phyloP scores from a whole-genome alignment of 306 rosid species.

The Fragaria ananassa region DNA sequence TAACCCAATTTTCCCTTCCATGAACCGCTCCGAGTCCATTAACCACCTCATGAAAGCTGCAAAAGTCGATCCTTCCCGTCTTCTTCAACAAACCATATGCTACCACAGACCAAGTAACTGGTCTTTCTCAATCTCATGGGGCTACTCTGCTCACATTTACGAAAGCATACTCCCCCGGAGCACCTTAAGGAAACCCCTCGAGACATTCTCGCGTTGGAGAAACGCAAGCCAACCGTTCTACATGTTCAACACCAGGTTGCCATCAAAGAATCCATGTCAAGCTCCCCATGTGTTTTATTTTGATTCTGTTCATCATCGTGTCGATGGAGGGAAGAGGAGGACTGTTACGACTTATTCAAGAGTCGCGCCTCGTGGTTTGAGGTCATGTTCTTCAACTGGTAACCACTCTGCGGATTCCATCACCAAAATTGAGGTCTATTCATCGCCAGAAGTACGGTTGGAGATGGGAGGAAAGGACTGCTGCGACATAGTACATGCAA shows the following conservation, averaged over 20 bases:
- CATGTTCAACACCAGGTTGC: conserved; percentile 47
- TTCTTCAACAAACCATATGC: conserved; percentile 53
- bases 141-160: conserved; percentile 47
- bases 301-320: conserved; percentile 16
- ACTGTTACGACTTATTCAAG: conserved; percentile 28
- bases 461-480: conserved; percentile 48
- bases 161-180: conserved; percentile 36
- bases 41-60: conserved; percentile 37
- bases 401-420: conserved; percentile 44
- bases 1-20: conserved; percentile 49
- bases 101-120: conserved; percentile 42
- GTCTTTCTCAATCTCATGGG: conserved; percentile 53
- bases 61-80: conserved; percentile 33
- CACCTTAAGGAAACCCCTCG: conserved; percentile 37
- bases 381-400: conserved; percentile 30
- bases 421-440: conserved; percentile 33
- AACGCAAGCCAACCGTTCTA: conserved; percentile 26
- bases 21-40: conserved; percentile 38
- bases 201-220: conserved; percentile 40
- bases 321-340: neutral
- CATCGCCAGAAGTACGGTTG: conserved; percentile 21
- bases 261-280: conserved; percentile 33
- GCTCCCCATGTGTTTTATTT: conserved; percentile 45
- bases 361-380: conserved; percentile 26
- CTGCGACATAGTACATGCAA: conserved; percentile 26